Conservation (phyloP, 2,329 filamentous ascomycete genomes). For the Metarhizium brunneum region DNA sequence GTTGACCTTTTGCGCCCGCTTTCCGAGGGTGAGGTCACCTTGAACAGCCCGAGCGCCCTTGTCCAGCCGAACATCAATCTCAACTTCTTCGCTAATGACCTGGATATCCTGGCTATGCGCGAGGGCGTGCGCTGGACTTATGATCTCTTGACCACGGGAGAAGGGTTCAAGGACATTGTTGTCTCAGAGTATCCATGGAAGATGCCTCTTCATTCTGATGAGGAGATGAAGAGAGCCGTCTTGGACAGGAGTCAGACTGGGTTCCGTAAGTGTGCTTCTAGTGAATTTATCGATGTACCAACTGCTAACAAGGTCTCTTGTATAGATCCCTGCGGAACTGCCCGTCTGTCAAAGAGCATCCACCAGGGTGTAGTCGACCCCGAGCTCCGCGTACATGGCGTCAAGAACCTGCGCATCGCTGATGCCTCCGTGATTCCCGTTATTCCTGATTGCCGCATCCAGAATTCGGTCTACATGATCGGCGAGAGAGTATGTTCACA, state of each 20-base stretch:
- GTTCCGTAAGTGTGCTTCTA: conserved; percentile 1
- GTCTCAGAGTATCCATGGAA: conserved; percentile 48
- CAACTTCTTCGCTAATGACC: conserved; percentile 48
- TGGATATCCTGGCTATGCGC: conserved; percentile 47
- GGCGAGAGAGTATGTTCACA: conserved; percentile 36
- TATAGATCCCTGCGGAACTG: conserved; percentile 44
- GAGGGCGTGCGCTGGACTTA: conserved; percentile 47
- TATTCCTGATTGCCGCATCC: conserved; percentile 45
- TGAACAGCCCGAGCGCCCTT: conserved; percentile 46
- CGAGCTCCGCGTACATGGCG: conserved; percentile 41
- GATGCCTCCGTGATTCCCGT: conserved; percentile 49
- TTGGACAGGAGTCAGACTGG: conserved; percentile 35
- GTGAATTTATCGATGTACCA: neutral
- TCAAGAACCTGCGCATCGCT: conserved; percentile 42
- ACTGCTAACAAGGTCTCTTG: no score
- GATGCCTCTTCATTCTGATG: conserved; percentile 46
- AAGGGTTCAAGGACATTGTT: conserved; percentile 46
- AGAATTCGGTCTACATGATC: conserved; percentile 52
- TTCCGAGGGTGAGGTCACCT: conserved; percentile 42
- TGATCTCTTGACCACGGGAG: conserved; percentile 47
- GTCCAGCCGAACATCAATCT: conserved; percentile 50
- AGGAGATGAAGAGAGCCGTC: conserved; percentile 45
- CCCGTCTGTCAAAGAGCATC: conserved; percentile 41
- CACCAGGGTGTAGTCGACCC: conserved; percentile 42
- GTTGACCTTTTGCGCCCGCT: conserved; percentile 33